phyloP scores from a whole-genome alignment of 169 alveolate species.

The Plasmodium vivax region DNA sequence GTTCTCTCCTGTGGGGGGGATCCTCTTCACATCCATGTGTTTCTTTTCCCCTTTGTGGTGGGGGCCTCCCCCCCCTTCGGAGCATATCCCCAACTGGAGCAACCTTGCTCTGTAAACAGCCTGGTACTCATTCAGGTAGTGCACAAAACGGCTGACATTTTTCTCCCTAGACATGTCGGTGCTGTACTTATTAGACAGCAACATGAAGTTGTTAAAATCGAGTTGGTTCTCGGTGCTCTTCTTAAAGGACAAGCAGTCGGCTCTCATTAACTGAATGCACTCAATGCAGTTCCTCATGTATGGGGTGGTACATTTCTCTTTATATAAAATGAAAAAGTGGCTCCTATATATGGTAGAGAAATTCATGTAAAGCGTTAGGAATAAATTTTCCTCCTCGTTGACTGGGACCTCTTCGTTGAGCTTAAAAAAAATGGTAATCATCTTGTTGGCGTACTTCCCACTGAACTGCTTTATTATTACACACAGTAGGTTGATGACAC shows the following conservation, averaged over 20 bases:
- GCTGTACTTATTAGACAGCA: constrained; percentile 57
- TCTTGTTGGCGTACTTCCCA: constrained; percentile 3
- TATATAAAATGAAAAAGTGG: constrained; percentile 60
- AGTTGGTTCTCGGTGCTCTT: constrained; percentile 23
- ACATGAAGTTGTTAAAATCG: constrained; percentile 66
- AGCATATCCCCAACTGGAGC: background rate
- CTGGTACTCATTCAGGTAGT: constrained; percentile 21
- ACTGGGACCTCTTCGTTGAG: constrained; percentile 32
- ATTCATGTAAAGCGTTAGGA: constrained; percentile 33
- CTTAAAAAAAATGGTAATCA: constrained; percentile 52
- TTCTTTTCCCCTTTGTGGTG: background rate
- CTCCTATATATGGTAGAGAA: constrained; percentile 43
- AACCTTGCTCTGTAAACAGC: background rate
- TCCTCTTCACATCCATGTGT: background rate
- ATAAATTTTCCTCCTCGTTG: constrained; percentile 40
- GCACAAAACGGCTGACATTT: constrained; percentile 9
- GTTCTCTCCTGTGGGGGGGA: background rate
- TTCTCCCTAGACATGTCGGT: constrained; percentile 56
- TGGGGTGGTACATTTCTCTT: constrained; percentile 51
- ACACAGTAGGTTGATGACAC: constrained; percentile 34
- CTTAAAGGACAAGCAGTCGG: background rate
- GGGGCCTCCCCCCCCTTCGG: background rate
- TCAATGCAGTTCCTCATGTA: constrained; percentile 56
- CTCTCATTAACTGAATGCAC: constrained; percentile 36
- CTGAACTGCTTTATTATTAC: constrained; percentile 21